Evolutionary conservation across 257 asterid species (phyloP), one percentile per base, ranked within the genome.

Genomic region (Echites panduratus): DNA sequence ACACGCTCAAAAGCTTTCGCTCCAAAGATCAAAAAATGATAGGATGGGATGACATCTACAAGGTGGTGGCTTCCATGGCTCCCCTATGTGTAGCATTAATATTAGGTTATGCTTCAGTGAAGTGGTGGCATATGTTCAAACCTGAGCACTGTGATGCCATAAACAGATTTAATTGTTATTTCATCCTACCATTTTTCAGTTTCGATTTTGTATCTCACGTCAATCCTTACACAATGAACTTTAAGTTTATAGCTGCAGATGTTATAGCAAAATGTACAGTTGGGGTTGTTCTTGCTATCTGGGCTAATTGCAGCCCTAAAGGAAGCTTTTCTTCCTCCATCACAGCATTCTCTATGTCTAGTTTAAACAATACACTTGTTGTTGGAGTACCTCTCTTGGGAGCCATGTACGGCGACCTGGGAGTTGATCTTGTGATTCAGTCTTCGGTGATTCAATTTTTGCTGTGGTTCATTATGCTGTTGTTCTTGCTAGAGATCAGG

Each of bases 371-470:
- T 47, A 72, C 81, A 2, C 85, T 82, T 32, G 78, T 83, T 9
- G 82, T 83, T 9, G 87, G 87, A 2, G 84, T 83, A n/a, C 87
- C 87, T 8, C 62, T 83, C 5, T 57, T 77, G 58, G 32, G 49
- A 26, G 86, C 86, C 43, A 82, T 82, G 86, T 82, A 82, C 48
- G 86, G 84, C 1, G 50, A 57, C 2, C 0, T 67, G 24, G 86
- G 79, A 7, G 75, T 26, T 17, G 80, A 82, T 41, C 74, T 82
- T 41, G 84, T 82, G 16, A 66, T 82, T 20, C 86, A 82, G 24
- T 69, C 84, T 7, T 80, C 80, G 5, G 76, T 71, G 2, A 67
- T 74, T 48, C 86, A 82, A 45, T 71, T 72, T 7, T 38, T 79
- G 7, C 3, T 82, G 16, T 82, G 86, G 86, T 50, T 82, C 2